Conservation (phyloP, 1,284 basidiomycete genomes). For the Ganoderma sp. region DNA sequence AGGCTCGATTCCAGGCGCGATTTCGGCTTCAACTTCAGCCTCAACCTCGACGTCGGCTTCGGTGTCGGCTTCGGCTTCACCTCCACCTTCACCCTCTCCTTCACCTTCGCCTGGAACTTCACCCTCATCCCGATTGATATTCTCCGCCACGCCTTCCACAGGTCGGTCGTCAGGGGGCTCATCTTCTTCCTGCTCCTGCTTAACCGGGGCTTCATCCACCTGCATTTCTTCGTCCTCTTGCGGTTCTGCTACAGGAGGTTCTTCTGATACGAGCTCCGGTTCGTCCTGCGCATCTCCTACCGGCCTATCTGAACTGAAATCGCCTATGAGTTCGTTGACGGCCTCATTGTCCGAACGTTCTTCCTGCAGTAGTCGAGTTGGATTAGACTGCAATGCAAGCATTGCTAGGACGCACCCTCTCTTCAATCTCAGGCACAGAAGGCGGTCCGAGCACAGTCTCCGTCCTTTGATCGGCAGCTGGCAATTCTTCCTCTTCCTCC, state of each 20-base stretch:
- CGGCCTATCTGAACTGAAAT: constrained; percentile 24
- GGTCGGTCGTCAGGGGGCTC: constrained; percentile 14
- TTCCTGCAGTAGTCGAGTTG: constrained; percentile 11
- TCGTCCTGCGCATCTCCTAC: constrained; percentile 12
- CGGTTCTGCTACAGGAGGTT: constrained; percentile 2
- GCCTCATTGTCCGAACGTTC: constrained; percentile 32
- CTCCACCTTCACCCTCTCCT: neutral
- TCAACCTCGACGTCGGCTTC: neutral
- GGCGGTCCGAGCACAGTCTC: neutral
- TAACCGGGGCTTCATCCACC: constrained; percentile 27
- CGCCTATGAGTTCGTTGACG: constrained; percentile 28
- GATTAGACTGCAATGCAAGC: neutral
- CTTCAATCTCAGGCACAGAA: constrained; percentile 18
- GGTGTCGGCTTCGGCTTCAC: constrained; percentile 6
- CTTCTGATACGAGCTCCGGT: constrained; percentile 24
- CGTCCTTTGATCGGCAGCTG: neutral
- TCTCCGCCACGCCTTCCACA: constrained; percentile 1
- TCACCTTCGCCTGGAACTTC: constrained; percentile 18
- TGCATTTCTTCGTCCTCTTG: constrained; percentile 23
- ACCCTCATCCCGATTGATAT: constrained; percentile 23
- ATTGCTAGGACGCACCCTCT: constrained; percentile 10
- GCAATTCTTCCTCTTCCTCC: constrained; percentile 7
- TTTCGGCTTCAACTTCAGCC: neutral
- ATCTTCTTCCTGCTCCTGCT: constrained; percentile 26
- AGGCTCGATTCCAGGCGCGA: neutral